Percentiles rank a stretch among this genome's conserved stretches.
Conservation (phyloP, 75 land plant species). For the Picea glauca region DNA sequence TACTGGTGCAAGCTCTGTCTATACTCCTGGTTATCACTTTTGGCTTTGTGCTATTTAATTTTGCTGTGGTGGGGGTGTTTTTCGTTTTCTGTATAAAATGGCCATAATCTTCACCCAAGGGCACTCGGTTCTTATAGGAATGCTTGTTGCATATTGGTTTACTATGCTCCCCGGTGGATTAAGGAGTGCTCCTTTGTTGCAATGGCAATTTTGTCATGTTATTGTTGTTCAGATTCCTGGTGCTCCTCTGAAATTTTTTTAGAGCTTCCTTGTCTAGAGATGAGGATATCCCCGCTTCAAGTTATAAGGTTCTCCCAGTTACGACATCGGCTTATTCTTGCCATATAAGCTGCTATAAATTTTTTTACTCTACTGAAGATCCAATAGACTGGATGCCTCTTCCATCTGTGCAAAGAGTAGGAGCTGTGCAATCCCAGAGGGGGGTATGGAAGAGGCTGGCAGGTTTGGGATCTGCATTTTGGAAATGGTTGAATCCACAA, state of each 20-base stretch:
- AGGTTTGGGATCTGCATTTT: neutral
- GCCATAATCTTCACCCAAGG: constrained; percentile 79
- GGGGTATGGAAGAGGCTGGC: constrained; percentile 1
- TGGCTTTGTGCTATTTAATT: constrained; percentile 55
- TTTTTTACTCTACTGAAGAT: neutral
- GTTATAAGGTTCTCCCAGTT: constrained; percentile 87
- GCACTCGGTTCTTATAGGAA: constrained; percentile 74
- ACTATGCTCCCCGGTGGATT: constrained; percentile 92
- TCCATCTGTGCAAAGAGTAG: neutral
- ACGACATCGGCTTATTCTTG: neutral
- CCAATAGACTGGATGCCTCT: constrained; percentile 10
- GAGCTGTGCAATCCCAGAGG: neutral
- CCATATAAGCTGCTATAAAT: no score
- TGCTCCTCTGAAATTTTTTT: constrained; percentile 88
- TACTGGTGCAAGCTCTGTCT: constrained; percentile 40
- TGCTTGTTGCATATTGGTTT: constrained; percentile 94
- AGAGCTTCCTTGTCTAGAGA: constrained; percentile 85
- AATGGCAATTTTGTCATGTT: constrained; percentile 80
- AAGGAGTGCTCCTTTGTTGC: constrained; percentile 85
- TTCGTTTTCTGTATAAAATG: constrained; percentile 62
- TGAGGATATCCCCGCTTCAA: constrained; percentile 91
- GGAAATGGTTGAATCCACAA: neutral
- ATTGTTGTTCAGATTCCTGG: constrained; percentile 85
- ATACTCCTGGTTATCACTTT: constrained; percentile 77
- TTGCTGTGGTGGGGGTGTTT: constrained; percentile 78